phyloP scores from a whole-genome alignment of 2,329 filamentous ascomycete genomes.

The Ascochyta pisi region DNA sequence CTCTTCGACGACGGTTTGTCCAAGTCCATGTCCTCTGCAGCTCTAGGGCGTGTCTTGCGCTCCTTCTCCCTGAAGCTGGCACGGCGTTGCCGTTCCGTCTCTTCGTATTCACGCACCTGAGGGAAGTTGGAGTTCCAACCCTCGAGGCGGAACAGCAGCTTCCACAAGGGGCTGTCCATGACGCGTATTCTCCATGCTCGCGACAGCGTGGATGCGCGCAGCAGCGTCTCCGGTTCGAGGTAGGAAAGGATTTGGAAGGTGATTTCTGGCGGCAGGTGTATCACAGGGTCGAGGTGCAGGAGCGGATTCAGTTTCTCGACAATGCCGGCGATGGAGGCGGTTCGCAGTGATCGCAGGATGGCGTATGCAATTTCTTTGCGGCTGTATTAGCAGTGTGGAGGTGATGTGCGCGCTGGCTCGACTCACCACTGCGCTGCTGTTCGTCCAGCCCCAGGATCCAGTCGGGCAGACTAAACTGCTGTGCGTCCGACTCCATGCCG shows the following conservation, averaged over 20 bases:
- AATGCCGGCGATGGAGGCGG: conserved; percentile 78
- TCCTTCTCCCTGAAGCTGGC: conserved; percentile 47
- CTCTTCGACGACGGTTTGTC: conserved; percentile 62
- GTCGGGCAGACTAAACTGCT: conserved; percentile 55
- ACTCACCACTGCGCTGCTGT: conserved; percentile 62
- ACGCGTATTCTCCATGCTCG: conserved; percentile 82
- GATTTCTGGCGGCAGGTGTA: conserved; percentile 85
- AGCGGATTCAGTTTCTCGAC: conserved; percentile 81
- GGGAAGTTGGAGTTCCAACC: conserved; percentile 77
- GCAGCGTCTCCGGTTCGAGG: conserved; percentile 79
- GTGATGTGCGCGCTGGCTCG: neutral
- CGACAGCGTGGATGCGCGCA: conserved; percentile 80
- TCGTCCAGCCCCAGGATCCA: conserved; percentile 64
- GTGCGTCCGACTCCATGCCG: conserved; percentile 40
- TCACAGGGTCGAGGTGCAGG: conserved; percentile 90
- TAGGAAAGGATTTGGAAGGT: conserved; percentile 88
- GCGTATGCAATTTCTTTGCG: conserved; percentile 77
- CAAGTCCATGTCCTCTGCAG: conserved; percentile 55
- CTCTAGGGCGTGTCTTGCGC: conserved; percentile 56
- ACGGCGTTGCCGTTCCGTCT: conserved; percentile 54
- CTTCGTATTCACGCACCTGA: conserved; percentile 73
- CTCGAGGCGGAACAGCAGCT: conserved; percentile 79
- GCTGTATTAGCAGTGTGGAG: conserved; percentile 11
- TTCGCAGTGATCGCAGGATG: conserved; percentile 78
- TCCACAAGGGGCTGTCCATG: conserved; percentile 86